Evolutionary conservation across 1,284 basidiomycete species (phyloP), one percentile per base, ranked within the genome.

Genomic region (Sporisorium reilianum): DNA sequence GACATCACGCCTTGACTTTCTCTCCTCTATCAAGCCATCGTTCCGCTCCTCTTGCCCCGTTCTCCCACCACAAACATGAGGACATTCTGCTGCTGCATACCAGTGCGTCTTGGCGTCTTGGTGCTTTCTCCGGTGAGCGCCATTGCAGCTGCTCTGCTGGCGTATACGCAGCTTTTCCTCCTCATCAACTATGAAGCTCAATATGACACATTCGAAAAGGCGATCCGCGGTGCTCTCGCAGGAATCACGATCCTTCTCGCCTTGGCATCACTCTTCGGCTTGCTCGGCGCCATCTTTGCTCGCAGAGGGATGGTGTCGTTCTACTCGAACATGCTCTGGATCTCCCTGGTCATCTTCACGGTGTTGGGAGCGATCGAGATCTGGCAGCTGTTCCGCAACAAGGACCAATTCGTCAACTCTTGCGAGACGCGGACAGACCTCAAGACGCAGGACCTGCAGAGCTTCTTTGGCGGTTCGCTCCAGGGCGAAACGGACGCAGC

Each of bases 21-120:
- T 11, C 16, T 14, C 16, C 26, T 20, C 30, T 36, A 14, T 5
- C 40, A 9, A 23, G 5, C 40, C n/a, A 26, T 36, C 38, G n/a
- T 30, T 20, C 26, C 26, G 28, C 26, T 30, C n/a, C 23, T 23
- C 36, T 16, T 40, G 3, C 23, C 18, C 18, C 4, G 14, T 11
- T 12, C 30, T 32, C 18, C 25, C 16, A 5, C n/a, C 30, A 2
- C 28, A 20, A 55, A 16, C 5, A 69, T 69, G 66, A 45, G 49
- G 6, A 69, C 66, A 2, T 69, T 69, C 48, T 69, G 66, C 52
- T 69, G 66, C 32, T 69, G 66, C 32, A 64, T 69, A n/a, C 66
- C 66, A 1, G 60, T 58, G 0, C 55, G 66, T 11, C 60, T 69
- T 2, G 66, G 66, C 18, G 66, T 69, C 12, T 34, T 63, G 30